Conservation (phyloP, 768 basidiomycete species). For the Pleurotus ostreatus region DNA sequence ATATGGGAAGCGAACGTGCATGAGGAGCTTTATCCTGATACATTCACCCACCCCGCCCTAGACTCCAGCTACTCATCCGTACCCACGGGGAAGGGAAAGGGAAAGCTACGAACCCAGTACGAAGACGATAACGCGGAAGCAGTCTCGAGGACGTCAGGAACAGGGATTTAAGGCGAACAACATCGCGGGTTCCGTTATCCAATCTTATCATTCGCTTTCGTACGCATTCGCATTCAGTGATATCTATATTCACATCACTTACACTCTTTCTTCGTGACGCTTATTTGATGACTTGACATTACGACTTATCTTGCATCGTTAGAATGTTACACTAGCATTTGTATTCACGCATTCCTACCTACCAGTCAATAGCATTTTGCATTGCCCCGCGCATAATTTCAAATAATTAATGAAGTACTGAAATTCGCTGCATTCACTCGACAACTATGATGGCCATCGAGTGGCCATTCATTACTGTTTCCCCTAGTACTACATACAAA, state of each 20-base stretch:
- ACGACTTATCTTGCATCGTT: constrained; percentile 5
- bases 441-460: no score
- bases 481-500: no score
- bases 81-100: constrained; percentile 59
- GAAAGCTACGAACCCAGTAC: constrained; percentile 51
- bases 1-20: constrained; percentile 71
- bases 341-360: background rate
- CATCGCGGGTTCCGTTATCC: background rate
- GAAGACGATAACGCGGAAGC: constrained; percentile 26
- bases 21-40: constrained; percentile 6
- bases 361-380: constrained; percentile 6
- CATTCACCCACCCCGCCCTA: constrained; percentile 9
- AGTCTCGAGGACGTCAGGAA: constrained; percentile 10
- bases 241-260: constrained; percentile 10
- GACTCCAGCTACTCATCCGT: constrained; percentile 15
- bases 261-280: constrained; percentile 6
- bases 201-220: background rate
- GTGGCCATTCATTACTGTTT: no score
- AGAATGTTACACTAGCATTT: constrained; percentile 11
- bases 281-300: constrained; percentile 1
- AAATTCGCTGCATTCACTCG: no score
- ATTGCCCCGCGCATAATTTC: background rate
- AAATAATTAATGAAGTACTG: no score
- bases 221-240: constrained; percentile 1
- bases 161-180: constrained; percentile 7